A percentile compares a stretch with the other conserved stretches of the same genome.
Evolutionary conservation across 306 rosid genomes (phyloP).

Genomic region (Citrullus colocynthis): DNA sequence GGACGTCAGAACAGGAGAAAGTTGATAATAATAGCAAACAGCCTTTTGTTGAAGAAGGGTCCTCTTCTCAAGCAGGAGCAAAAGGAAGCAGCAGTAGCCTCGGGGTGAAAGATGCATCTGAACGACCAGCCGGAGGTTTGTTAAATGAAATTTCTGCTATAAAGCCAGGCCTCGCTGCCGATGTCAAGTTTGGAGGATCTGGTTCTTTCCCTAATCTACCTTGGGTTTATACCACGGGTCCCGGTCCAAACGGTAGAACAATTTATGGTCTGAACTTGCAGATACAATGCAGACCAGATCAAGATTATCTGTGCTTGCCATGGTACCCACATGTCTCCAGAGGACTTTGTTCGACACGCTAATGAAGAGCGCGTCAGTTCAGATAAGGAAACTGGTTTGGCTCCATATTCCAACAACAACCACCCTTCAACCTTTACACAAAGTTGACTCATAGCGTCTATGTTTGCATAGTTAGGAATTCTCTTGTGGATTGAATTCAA

Average conservation of each 20-base stretch:
- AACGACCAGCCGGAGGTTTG: conserved; percentile 30
- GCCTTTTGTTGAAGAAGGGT: conserved; percentile 51
- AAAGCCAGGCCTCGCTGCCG: conserved; percentile 78
- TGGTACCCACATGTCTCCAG: conserved; percentile 71
- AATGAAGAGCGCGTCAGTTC: conserved; percentile 38
- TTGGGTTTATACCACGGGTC: conserved; percentile 85
- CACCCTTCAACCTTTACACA: conserved; percentile 62
- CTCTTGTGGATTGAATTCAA: background rate
- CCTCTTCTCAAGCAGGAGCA: conserved; percentile 50
- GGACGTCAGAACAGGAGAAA: conserved; percentile 45
- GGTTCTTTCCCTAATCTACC: conserved; percentile 86
- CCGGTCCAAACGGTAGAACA: conserved; percentile 71
- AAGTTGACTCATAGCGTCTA: conserved; percentile 24
- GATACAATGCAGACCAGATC: conserved; percentile 51
- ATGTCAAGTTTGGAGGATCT: conserved; percentile 73
- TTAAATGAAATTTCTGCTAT: conserved; percentile 47
- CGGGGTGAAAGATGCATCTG: conserved; percentile 51
- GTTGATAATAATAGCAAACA: conserved; percentile 44
- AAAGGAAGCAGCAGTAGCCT: conserved; percentile 59
- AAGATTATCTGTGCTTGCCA: conserved; percentile 92
- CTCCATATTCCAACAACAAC: conserved; percentile 23
- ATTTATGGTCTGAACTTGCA: conserved; percentile 89
- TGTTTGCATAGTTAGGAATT: background rate
- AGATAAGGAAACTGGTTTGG: conserved; percentile 39
- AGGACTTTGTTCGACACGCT: conserved; percentile 80